Conservation (phyloP, 306 rosid genomes). For the Sindora glabra region DNA sequence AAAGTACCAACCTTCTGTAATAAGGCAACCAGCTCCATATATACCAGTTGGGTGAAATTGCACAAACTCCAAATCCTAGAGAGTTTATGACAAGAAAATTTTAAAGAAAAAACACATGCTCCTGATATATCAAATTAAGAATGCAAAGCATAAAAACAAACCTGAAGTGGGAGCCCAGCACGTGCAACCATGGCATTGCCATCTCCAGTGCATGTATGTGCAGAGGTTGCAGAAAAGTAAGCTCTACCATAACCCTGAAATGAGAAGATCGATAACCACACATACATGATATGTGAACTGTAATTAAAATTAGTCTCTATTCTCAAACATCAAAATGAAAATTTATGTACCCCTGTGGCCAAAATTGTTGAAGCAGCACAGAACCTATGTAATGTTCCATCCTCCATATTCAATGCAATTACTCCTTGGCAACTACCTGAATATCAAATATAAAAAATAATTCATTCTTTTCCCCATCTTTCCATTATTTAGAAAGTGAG, state of each 20-base stretch:
- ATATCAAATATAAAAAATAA: slow-evolving; percentile 19
- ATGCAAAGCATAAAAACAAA: slow-evolving; percentile 16
- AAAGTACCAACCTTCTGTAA: slow-evolving; percentile 72
- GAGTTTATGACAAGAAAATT: slow-evolving; percentile 8
- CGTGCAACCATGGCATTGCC: slow-evolving; percentile 97
- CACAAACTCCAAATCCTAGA: slow-evolving; percentile 93
- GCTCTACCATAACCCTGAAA: slow-evolving; percentile 85
- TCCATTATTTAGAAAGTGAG: background rate
- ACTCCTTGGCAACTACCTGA: slow-evolving; percentile 93
- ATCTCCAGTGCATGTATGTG: slow-evolving; percentile 98
- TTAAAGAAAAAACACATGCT: background rate
- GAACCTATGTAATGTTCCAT: slow-evolving; percentile 91
- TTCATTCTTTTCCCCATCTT: background rate
- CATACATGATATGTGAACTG: background rate
- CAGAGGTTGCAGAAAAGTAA: slow-evolving; percentile 94
- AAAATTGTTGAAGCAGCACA: slow-evolving; percentile 76
- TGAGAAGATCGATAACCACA: background rate
- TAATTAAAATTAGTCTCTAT: background rate
- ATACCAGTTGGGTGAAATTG: slow-evolving; percentile 98
- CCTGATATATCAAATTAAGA: slow-evolving; percentile 6
- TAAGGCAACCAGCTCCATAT: slow-evolving; percentile 97
- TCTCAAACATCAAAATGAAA: background rate
- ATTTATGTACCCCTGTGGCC: slow-evolving; percentile 78
- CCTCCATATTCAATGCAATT: slow-evolving; percentile 82
- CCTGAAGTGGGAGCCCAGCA: slow-evolving; percentile 90